Percentiles rank a stretch among this genome's conserved stretches.
phyloP scores from a whole-genome alignment of 306 rosid genomes.

The Adenanthera pavonina region DNA sequence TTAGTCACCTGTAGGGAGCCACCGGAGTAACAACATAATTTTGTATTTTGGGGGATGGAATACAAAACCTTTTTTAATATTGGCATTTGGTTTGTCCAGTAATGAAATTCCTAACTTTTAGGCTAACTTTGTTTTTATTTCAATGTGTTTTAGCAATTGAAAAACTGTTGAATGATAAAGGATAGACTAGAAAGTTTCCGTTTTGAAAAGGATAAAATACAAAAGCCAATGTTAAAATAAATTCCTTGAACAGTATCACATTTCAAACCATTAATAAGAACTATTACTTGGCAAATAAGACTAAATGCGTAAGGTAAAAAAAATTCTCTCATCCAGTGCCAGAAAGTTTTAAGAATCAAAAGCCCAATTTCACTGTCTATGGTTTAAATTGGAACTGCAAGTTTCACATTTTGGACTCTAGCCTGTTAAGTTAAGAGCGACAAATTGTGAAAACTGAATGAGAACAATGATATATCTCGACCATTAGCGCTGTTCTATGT shows the following conservation, averaged over 20 bases:
- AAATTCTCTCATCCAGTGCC: not conserved
- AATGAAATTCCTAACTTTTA: too few species aligned
- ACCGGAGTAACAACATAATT: too few species aligned
- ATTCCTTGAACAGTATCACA: not conserved
- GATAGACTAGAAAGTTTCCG: too few species aligned
- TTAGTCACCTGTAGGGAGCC: too few species aligned
- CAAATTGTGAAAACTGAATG: not conserved
- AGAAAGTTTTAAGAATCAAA: slow-evolving; percentile 19
- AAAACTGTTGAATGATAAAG: too few species aligned
- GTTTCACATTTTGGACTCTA: not conserved
- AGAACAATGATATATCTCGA: not conserved
- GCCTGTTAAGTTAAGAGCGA: not conserved
- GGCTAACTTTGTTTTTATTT: too few species aligned
- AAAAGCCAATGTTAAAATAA: not conserved
- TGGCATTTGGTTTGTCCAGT: too few species aligned
- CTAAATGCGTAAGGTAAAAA: slow-evolving; percentile 9
- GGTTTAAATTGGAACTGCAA: slow-evolving; percentile 2
- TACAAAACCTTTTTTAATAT: too few species aligned
- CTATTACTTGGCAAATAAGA: not conserved
- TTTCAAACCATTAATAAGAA: slow-evolving; percentile 30
- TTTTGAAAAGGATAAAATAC: not conserved
- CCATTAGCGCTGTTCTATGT: too few species aligned
- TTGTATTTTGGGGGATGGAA: too few species aligned
- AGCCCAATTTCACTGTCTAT: not conserved
- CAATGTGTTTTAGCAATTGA: too few species aligned